Evolutionary conservation across 2,329 filamentous ascomycete genomes (phyloP).

Genomic region (Chrysoporthe cubensis): DNA sequence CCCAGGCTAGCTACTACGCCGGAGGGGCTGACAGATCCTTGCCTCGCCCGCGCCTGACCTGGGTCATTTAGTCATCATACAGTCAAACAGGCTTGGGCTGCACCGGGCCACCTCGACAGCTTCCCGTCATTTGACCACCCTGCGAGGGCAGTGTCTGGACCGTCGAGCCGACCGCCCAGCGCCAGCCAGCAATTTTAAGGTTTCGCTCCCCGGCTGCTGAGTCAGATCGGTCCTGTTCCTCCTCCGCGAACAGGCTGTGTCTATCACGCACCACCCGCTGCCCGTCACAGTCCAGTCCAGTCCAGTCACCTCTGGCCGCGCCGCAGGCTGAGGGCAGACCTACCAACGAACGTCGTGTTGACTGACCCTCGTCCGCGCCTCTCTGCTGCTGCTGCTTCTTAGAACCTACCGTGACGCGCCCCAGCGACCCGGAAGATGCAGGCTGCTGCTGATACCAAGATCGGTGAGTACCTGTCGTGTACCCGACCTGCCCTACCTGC

Average conservation of each 20-base stretch:
- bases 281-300: no score
- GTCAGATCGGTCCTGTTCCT: constrained; percentile 22
- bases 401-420: constrained; percentile 4
- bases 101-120: not conserved
- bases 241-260: constrained; percentile 11
- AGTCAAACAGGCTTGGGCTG: constrained; percentile 2
- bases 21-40: not conserved
- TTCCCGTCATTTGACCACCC: not conserved
- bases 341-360: not conserved
- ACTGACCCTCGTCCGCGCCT: constrained; percentile 5
- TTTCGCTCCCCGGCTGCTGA: constrained; percentile 22
- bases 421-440: constrained; percentile 27
- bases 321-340: not conserved
- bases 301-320: no score
- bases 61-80: constrained; percentile 24
- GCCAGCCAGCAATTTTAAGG: not conserved
- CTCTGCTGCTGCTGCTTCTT: not conserved
- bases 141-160: not conserved
- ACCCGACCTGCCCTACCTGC: not conserved
- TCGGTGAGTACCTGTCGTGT: constrained; percentile 26
- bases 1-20: not conserved
- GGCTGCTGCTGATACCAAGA: constrained; percentile 26
- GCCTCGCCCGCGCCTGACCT: constrained; percentile 3
- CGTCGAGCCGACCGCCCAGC: constrained; percentile 6
- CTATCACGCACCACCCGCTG: not conserved